Conservation (phyloP, 768 basidiomycete genomes). For the Termitomyces sp. region DNA sequence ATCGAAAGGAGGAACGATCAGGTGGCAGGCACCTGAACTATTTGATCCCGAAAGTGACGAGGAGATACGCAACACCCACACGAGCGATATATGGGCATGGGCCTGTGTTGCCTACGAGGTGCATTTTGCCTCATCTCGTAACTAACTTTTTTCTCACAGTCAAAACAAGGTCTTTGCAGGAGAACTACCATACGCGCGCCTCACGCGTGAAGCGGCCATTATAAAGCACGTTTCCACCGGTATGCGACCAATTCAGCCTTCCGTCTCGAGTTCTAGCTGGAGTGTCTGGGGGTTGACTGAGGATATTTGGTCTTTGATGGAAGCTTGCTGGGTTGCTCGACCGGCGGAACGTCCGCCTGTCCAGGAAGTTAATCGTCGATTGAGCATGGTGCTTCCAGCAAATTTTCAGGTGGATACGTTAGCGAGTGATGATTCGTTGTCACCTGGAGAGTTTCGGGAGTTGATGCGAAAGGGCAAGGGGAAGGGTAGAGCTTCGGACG, state of each 20-base stretch:
- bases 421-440: neutral
- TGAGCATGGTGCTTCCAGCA: neutral
- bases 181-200: neutral
- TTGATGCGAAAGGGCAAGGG: neutral
- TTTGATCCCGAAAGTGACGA: neutral
- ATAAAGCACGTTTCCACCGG: neutral
- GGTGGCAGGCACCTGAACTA: slow-evolving; percentile 7
- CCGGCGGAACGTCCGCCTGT: slow-evolving; percentile 2
- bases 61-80: neutral
- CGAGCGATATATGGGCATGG: neutral
- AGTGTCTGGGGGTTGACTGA: neutral
- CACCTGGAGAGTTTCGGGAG: neutral
- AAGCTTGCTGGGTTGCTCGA: slow-evolving; percentile 1
- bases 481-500: neutral
- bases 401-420: neutral
- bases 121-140: neutral
- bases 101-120: neutral
- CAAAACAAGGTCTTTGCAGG: neutral
- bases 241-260: neutral
- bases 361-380: neutral
- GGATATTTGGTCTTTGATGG: slow-evolving; percentile 7
- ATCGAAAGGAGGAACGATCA: neutral
- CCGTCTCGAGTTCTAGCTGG: neutral
- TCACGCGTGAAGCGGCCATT: neutral
- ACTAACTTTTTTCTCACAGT: neutral